Percentiles rank a stretch among this genome's conserved stretches.
Conservation (phyloP, 305 asterid species). For the Fraxinus albicans region DNA sequence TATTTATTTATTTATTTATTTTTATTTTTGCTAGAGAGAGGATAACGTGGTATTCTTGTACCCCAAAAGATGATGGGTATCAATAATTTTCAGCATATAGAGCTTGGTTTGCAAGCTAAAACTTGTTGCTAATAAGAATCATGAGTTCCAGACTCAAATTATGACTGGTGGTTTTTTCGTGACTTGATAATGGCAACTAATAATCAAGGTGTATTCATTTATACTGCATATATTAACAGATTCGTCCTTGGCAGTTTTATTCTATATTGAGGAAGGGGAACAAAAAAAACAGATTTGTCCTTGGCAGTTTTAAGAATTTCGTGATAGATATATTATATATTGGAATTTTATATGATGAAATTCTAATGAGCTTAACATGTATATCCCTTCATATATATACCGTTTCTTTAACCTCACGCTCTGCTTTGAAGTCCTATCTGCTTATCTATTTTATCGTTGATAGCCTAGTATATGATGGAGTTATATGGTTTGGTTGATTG, state of each 20-base stretch:
- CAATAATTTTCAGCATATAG: background rate
- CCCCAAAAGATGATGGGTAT: background rate
- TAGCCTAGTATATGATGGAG: background rate
- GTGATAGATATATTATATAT: background rate
- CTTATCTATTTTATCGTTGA: background rate
- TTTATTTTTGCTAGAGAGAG: background rate
- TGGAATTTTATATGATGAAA: background rate
- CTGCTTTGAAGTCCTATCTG: background rate
- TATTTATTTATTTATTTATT: too few species aligned
- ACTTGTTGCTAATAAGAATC: background rate
- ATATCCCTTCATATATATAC: background rate
- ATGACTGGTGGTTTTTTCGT: background rate
- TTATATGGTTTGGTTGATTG: background rate
- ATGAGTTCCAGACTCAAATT: background rate
- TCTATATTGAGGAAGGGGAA: background rate
- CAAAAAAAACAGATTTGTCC: background rate
- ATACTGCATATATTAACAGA: background rate
- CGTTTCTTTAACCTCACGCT: background rate
- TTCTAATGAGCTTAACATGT: background rate
- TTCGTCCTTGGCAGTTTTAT: background rate
- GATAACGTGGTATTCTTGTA: background rate
- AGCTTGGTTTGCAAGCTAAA: background rate
- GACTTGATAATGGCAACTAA: background rate
- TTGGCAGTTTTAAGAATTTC: background rate
- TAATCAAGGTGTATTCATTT: background rate